Conservation (phyloP, 257 asterid genomes). For the Forsythia suspensa region DNA sequence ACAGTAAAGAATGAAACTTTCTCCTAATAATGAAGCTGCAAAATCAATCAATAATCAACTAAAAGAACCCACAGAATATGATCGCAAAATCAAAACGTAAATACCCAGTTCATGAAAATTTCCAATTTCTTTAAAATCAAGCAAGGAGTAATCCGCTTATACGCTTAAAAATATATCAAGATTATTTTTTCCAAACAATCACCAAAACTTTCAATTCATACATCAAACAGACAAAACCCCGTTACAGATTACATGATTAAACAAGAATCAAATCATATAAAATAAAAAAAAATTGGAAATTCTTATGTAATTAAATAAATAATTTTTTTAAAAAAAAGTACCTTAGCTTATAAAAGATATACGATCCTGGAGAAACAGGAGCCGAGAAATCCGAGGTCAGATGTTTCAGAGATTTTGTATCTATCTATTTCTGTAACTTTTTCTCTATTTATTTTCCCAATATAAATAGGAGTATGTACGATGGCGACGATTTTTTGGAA, state of each 20-base stretch:
- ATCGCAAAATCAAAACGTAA: constrained; percentile 20
- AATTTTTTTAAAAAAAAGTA: constrained; percentile 1
- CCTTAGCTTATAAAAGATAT: constrained; percentile 24
- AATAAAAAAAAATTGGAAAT: neutral
- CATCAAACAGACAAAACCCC: constrained; percentile 21
- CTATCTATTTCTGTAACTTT: neutral
- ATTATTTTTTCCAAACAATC: neutral
- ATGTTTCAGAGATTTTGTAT: constrained; percentile 23
- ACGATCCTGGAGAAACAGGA: constrained; percentile 31
- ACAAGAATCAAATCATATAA: neutral
- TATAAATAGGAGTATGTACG: neutral
- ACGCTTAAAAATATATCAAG: constrained; percentile 2
- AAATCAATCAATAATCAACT: constrained; percentile 13
- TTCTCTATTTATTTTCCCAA: neutral
- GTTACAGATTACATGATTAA: constrained; percentile 16
- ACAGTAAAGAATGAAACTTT: neutral
- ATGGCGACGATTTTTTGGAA: neutral
- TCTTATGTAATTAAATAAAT: neutral
- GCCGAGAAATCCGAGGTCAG: constrained; percentile 50
- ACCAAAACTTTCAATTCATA: constrained; percentile 10
- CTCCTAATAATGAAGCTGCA: constrained; percentile 1
- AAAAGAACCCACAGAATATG: neutral
- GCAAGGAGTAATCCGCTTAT: constrained; percentile 24
- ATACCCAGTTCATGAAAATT: constrained; percentile 29
- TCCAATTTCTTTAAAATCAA: constrained; percentile 31